Base-by-base conservation (phyloP, 768 basidiomycete species). In the Podaxis sp. region DNA sequence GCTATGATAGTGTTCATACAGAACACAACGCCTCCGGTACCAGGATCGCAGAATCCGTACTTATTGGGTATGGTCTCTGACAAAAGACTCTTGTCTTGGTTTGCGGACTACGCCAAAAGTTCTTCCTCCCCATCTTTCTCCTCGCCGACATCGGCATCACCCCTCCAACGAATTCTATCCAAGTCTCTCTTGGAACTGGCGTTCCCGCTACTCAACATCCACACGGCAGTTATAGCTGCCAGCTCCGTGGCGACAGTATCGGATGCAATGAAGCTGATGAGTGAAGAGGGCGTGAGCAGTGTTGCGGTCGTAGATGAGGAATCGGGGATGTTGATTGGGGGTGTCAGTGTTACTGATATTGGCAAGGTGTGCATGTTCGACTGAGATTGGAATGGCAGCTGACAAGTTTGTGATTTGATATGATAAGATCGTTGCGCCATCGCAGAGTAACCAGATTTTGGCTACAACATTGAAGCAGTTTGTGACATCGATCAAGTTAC, bases 221-320 rank as follows among this genome's bases (percentile, higher is more conserved):
- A 86, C 65, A 67, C 78, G 1, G 80, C 85, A 1, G 86, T 93
- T 16, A 77, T 93, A 7, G 82, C 89, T 5, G 75, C 85, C 4
- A 79, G 79, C 4, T 84, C 88, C 47, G 78, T 76, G 14, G 82
- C 83, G 1, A 80, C 81, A 18, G 87, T 92, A 25, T 74, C 92
- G 53, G 88, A 91, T 69, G 90, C 90, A 4, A 93, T 93, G 91
- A 84, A 79, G 61, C 76, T 89, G 28, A 92, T 93, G 91, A 91
- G 89, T 66, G 89, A 91, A 62, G 82, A 89, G 67, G 91, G 91
- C 23, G 90, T 93, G 25, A 91, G 90, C 68, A 91, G 88, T 65
- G 78, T 92, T 48, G 91, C 91, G 14, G 87, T 93, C 3, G 69
- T 90, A 4, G 88, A 90, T 50, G 86, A 87, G 51, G 85, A 84